Evolutionary conservation across 2,329 filamentous ascomycete genomes (phyloP).

Genomic region (Diplodia intermedia): DNA sequence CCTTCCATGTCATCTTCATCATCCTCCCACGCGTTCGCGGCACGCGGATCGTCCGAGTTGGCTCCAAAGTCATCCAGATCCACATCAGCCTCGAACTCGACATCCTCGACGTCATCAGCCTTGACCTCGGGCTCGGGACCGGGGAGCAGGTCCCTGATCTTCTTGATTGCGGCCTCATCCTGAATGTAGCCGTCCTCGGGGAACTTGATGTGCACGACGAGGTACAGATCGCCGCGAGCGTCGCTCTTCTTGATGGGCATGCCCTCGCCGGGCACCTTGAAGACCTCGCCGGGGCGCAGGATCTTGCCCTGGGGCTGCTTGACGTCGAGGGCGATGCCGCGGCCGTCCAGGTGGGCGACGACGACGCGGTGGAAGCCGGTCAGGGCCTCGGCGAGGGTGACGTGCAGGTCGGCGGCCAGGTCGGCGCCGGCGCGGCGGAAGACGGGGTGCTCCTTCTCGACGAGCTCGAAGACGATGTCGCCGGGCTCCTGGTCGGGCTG

Average conservation of each 20-base stretch:
- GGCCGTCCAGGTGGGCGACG: conserved; percentile 88
- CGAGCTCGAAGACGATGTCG: conserved; percentile 88
- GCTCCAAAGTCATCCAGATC: conserved; percentile 85
- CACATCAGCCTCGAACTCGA: conserved; percentile 82
- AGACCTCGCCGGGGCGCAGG: conserved; percentile 79
- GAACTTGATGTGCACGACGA: conserved; percentile 85
- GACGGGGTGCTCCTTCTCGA: conserved; percentile 78
- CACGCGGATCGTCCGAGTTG: conserved; percentile 71
- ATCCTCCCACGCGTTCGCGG: conserved; percentile 71
- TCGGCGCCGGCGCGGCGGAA: conserved; percentile 87
- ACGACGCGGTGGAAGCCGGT: conserved; percentile 90
- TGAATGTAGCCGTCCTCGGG: conserved; percentile 83
- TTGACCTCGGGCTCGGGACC: conserved; percentile 61
- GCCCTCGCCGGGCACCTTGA: conserved; percentile 87
- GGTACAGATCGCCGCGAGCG: conserved; percentile 81
- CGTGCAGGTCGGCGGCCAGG: conserved; percentile 78
- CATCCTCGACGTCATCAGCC: conserved; percentile 77
- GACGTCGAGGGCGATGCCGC: conserved; percentile 83
- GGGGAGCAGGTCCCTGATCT: conserved; percentile 78
- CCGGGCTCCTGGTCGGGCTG: conserved; percentile 86
- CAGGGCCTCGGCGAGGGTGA: conserved; percentile 84
- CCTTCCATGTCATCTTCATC: conserved; percentile 69
- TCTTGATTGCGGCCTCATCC: conserved; percentile 71
- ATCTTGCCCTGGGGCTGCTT: conserved; percentile 75
- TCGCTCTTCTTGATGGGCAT: conserved; percentile 94